Evolutionary conservation across 495 filamentous ascomycete species (phyloP), one percentile per base, ranked within the genome.

Genomic region (Aspergillus nidulans): DNA sequence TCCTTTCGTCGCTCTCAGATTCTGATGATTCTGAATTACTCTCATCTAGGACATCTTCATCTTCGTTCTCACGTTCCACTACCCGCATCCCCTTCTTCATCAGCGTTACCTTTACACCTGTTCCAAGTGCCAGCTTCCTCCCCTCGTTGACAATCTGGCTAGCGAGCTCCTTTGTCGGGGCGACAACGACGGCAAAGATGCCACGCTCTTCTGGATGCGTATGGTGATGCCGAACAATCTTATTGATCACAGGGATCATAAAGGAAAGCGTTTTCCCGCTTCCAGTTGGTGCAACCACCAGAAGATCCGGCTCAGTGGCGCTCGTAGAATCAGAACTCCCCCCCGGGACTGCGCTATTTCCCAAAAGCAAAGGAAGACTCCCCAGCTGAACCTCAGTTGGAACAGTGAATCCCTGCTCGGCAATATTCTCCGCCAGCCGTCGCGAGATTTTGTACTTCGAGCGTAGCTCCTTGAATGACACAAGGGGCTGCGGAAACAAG

Each of bases 231-330:
- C 72, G 73, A 25, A 92, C 73, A 42, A 92, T 81, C 44, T 80
- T 77, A 64, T 96, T 86, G 46, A 97, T 78, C 16, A 90, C 77
- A 0, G 91, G 90, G 23, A 99, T 87, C 65, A 97, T 68, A 63
- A 96, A 99, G 3, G 90, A 88, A 51, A 97, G 68, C 0, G 94
- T 97, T 74, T 99, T 99, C n/a, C 94, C 94, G 64, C 91, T 96
- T 18, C 94, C 94, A 3, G 94, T 99, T 3, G 95, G 95, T 13
- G 94, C 94, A 30, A 97, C 85, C 3, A 87, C 85, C 30, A 98
- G 63, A 26, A 98, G 81, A 78, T 97, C 86, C 2, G 89, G 73
- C 40, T 78, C 73, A 26, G 32, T 20, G 28, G 47, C 39, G 3
- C 51, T 58, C 8, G 44, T 49, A 32, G 50, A 45, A 12, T 59